phyloP scores from a whole-genome alignment of 176 grass and related monocot species.

The Puccinellia tenuiflora region DNA sequence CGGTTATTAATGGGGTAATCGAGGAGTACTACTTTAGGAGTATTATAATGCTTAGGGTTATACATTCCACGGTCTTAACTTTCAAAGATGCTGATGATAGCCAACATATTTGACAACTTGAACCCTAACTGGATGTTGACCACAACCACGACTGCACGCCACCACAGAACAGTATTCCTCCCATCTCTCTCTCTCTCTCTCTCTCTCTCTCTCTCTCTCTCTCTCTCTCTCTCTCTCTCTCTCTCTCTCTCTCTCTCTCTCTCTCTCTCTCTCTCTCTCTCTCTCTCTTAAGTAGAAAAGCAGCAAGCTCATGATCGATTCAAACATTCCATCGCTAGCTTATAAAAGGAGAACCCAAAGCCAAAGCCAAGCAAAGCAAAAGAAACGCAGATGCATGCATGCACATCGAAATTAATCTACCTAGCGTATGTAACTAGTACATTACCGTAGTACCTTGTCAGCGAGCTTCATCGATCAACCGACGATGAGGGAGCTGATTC shows the following conservation, averaged over 20 bases:
- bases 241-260: no score
- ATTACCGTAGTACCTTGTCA: no score
- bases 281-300: background rate
- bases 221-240: no score
- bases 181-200: background rate
- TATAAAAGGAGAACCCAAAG: background rate
- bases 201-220: no score
- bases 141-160: background rate
- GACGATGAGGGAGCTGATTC: constrained; percentile 36
- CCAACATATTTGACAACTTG: constrained; percentile 30
- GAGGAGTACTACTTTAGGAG: no score
- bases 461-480: background rate
- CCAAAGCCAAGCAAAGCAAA: background rate
- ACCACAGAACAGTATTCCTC: background rate
- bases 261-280: no score
- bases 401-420: background rate
- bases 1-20: background rate
- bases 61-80: constrained; percentile 6
- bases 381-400: background rate
- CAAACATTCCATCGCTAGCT: background rate
- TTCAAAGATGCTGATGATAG: constrained; percentile 34
- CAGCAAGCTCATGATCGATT: background rate
- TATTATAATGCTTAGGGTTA: background rate
- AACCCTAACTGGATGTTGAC: background rate
- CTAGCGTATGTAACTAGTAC: background rate